Evolutionary conservation across 2,329 filamentous ascomycete species (phyloP).

Genomic region (Verticillium nonalfalfae): DNA sequence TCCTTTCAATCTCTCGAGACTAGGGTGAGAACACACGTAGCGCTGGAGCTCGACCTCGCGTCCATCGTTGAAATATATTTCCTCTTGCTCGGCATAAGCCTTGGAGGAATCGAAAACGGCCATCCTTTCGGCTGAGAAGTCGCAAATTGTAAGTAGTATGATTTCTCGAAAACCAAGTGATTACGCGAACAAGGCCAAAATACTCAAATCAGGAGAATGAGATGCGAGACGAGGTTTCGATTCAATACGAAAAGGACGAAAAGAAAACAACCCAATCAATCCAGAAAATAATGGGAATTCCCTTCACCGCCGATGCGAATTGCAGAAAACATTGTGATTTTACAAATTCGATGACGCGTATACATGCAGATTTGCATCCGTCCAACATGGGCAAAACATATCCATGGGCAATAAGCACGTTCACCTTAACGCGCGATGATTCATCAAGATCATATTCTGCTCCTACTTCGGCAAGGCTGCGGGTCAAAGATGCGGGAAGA

Average conservation of each 20-base stretch:
- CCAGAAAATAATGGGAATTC: not conserved
- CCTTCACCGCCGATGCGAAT: not conserved
- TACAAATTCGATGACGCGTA: not conserved
- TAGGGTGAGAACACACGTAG: constrained; percentile 56
- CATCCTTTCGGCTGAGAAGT: not conserved
- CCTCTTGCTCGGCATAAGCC: constrained; percentile 34
- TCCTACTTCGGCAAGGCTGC: not conserved
- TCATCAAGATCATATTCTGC: not conserved
- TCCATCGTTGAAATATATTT: constrained; percentile 57
- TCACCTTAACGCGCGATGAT: not conserved
- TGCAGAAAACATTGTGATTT: not conserved
- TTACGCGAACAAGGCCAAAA: too few relatives aligned
- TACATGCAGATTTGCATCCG: not conserved
- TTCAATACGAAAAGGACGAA: not conserved
- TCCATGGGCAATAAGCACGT: not conserved
- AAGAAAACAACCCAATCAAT: not conserved
- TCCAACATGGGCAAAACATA: not conserved
- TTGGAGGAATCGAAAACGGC: constrained; percentile 26
- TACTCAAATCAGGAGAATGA: too few relatives aligned
- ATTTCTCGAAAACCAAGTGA: not conserved
- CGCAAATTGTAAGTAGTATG: not conserved
- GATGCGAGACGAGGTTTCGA: not conserved
- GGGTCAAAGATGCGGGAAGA: not conserved
- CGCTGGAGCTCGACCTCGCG: constrained; percentile 68
- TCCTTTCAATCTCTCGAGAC: constrained; percentile 57